phyloP scores from a whole-genome alignment of 768 basidiomycete genomes.

The Boletus sp. region DNA sequence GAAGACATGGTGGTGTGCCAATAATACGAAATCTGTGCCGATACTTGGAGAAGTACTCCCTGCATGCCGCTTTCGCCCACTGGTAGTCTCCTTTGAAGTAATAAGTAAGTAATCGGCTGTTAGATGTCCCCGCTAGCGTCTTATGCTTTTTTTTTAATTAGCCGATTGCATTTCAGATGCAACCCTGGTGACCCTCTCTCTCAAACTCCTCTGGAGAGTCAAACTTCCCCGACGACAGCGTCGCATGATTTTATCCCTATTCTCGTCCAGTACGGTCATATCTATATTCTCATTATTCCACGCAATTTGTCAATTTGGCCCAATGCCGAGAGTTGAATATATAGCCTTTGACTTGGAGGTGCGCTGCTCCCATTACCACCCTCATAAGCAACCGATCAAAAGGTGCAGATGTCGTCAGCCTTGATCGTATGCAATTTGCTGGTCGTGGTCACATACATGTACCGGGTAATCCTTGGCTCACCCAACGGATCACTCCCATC shows the following conservation, averaged over 20 bases:
- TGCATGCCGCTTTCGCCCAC: background rate
- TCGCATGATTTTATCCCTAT: conserved; percentile 18
- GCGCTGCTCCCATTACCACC: background rate
- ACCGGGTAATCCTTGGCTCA: background rate
- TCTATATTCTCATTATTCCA: conserved; percentile 1
- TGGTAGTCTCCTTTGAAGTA: background rate
- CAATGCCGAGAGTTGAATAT: background rate
- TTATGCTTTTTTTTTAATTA: background rate
- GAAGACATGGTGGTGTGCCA: background rate
- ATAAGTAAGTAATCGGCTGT: background rate
- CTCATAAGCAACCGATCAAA: background rate
- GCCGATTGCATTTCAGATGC: background rate
- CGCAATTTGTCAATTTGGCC: background rate
- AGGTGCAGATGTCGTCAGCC: background rate
- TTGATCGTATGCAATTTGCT: conserved; percentile 17
- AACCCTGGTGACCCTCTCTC: background rate
- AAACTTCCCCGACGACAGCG: conserved; percentile 14
- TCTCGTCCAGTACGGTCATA: conserved; percentile 9
- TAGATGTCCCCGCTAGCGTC: background rate
- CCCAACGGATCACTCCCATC: background rate
- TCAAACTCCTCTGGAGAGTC: conserved; percentile 12
- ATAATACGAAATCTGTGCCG: background rate
- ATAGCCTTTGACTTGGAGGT: background rate
- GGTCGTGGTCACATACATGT: conserved; percentile 12
- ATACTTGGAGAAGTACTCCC: background rate